Conservation (phyloP, 2,329 filamentous ascomycete species). For the Amylocarpus encephaloides region DNA sequence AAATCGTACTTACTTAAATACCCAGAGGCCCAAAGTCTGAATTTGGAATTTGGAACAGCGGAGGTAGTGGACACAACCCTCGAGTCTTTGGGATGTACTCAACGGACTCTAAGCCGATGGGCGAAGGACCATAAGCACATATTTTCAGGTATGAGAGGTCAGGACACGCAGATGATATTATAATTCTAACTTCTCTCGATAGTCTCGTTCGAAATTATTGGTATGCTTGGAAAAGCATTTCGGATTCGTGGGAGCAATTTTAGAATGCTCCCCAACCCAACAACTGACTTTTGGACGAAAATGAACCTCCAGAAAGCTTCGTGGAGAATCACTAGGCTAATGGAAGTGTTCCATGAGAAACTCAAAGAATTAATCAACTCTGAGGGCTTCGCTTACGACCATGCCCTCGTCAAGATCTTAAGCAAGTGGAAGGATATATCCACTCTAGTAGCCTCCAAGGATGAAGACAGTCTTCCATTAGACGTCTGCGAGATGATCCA, state of each 20-base stretch:
- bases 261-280: conserved; percentile 52
- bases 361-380: conserved; percentile 11
- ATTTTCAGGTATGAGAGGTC: conserved; percentile 21
- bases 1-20: conserved; percentile 34
- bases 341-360: conserved; percentile 27
- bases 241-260: conserved; percentile 45
- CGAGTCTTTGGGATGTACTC: conserved; percentile 47
- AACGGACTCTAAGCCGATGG: conserved; percentile 42
- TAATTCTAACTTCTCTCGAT: neutral
- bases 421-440: conserved; percentile 18
- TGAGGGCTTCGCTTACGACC: conserved; percentile 5
- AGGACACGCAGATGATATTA: too few relatives aligned
- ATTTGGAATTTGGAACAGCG: conserved; percentile 43
- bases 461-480: conserved; percentile 21
- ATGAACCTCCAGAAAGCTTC: conserved; percentile 22
- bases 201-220: conserved; percentile 51
- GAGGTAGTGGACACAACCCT: conserved; percentile 47
- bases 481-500: conserved; percentile 26
- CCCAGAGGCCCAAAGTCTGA: conserved; percentile 25
- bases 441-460: conserved; percentile 11
- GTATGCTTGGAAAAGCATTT: conserved; percentile 48
- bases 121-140: conserved; percentile 28
- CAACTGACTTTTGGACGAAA: conserved; percentile 47
- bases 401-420: conserved; percentile 16
- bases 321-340: conserved; percentile 26